phyloP scores from a whole-genome alignment of 2,329 filamentous ascomycete genomes.

The Hypoxylon sp. region DNA sequence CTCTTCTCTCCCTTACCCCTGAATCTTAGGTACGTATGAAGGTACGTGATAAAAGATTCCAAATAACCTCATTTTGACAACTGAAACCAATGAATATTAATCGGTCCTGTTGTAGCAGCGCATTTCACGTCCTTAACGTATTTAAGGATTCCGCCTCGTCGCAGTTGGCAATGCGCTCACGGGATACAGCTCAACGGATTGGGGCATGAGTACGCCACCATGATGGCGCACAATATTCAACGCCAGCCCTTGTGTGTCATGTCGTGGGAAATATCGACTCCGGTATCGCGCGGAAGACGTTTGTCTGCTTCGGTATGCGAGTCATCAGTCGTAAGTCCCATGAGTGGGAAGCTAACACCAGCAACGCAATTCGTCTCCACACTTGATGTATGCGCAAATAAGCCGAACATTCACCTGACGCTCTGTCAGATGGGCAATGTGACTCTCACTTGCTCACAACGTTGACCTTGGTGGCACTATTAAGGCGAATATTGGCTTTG shows the following conservation, averaged over 20 bases:
- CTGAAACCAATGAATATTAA: no score
- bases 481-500: conserved; percentile 2
- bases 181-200: not conserved
- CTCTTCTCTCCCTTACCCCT: conserved; percentile 49
- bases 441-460: not conserved
- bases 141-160: conserved; percentile 71
- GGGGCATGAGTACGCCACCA: not conserved
- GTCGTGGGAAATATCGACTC: no score
- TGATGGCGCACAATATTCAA: not conserved
- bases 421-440: not conserved
- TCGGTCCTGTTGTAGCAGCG: no score
- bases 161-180: conserved; percentile 61
- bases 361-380: no score
- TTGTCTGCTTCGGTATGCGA: no score
- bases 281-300: no score
- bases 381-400: not conserved
- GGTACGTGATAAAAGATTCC: no score
- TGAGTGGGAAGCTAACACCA: no score
- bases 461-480: not conserved
- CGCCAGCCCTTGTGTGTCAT: no score
- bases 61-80: no score
- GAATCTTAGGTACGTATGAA: no score
- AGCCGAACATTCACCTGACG: not conserved
- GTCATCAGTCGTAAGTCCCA: no score
- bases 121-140: conserved; percentile 69